phyloP scores from a whole-genome alignment of 2,329 filamentous ascomycete genomes.

The Colletotrichum shisoi region DNA sequence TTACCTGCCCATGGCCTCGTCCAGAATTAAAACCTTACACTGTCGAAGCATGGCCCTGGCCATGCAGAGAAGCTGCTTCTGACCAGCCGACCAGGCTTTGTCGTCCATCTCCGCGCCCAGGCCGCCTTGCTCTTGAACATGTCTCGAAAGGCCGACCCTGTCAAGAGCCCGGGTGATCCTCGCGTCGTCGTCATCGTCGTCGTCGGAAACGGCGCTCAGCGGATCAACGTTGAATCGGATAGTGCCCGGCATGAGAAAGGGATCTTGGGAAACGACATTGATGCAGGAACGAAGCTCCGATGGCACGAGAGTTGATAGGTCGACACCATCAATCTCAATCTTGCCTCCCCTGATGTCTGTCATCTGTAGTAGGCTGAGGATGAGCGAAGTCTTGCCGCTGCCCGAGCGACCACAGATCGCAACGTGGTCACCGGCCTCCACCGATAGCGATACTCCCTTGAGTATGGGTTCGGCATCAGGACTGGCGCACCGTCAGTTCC shows the following conservation, averaged over 20 bases:
- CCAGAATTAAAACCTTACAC: conserved; percentile 88
- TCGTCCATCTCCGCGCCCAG: conserved; percentile 8
- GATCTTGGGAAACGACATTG: conserved; percentile 26
- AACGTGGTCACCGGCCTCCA: conserved; percentile 13
- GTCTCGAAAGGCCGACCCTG: conserved; percentile 10
- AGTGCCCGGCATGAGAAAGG: conserved; percentile 12
- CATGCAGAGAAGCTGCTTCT: conserved; percentile 52
- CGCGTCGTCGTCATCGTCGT: not conserved
- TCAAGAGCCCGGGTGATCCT: not conserved
- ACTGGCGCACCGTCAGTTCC: not conserved
- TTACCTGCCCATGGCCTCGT: conserved; percentile 76
- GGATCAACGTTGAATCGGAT: conserved; percentile 24
- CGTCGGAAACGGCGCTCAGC: not conserved
- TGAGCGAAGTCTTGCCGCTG: conserved; percentile 24
- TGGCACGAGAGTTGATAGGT: not conserved
- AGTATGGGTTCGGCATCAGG: not conserved
- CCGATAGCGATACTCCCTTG: conserved; percentile 3
- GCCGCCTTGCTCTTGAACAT: conserved; percentile 12
- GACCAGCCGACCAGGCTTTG: conserved; percentile 20
- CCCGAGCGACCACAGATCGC: conserved; percentile 26
- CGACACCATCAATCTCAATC: conserved; percentile 13
- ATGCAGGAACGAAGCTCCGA: conserved; percentile 2
- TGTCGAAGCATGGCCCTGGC: conserved; percentile 64
- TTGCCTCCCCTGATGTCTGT: conserved; percentile 2
- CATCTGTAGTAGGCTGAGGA: conserved; percentile 24